Evolutionary conservation across 176 grass and related monocot species (phyloP), one percentile per base, ranked within the genome.

Genomic region (Eleusine coracana): DNA sequence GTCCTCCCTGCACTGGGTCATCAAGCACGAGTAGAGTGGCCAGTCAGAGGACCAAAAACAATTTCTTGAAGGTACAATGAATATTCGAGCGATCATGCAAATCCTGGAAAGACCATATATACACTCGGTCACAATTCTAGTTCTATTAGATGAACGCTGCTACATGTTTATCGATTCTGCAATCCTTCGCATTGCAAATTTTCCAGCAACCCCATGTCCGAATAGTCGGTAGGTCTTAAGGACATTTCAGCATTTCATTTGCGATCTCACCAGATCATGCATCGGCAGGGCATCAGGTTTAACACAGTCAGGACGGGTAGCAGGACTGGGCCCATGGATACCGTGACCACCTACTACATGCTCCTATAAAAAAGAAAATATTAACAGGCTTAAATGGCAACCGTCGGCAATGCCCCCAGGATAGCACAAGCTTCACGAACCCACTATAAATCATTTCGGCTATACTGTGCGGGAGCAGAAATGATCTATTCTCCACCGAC

Each of bases 381-480:
- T 3, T 16, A 64, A 59, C 55, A 76, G 7, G n/a, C 62, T 77
- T 77, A 64, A 31, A 64, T 64, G 75, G 58, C 58, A 46, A 2
- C 0, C 14, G 58, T 77, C 56, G 23, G 37, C 44, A 1, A 10
- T n/a, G n/a, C 44, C 7, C 42, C 42, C 6, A 1, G 13, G 16
- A 68, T 29, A 21, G 15, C 52, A 71, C 52, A 45, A 62, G 66
- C 10, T 70, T 75, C 74, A 84, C 13, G 38, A 56, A 51, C 29
- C 29, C 10, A 5, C 37, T 8, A 74, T 41, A 76, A 0, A 41
- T 20, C 74, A 84, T 27, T 75, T 40, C 2, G 16, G 27, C 23
- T 12, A 4, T 63, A 12, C 69, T 50, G 29, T 48, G 20, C 15
- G 36, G 25, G 63, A 55, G 38, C 50, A 60, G 11, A 62, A 40